A percentile compares a stretch with the other conserved stretches of the same genome.
Evolutionary conservation across 306 rosid species (phyloP).

Genomic region (Potentilla sterilis): DNA sequence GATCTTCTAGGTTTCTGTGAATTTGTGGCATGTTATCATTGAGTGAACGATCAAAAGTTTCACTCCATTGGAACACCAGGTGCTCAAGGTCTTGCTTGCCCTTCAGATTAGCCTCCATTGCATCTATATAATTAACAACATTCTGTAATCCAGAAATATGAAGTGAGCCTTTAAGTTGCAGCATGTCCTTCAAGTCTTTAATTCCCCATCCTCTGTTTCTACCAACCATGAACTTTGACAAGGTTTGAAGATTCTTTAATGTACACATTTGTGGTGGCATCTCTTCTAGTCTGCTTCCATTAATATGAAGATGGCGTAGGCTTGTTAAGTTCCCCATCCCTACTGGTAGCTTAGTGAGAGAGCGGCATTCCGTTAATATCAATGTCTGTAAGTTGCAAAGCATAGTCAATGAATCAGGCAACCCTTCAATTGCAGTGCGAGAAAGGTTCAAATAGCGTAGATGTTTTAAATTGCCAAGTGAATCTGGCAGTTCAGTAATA

Average conservation of each 20-base stretch:
- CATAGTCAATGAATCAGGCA: slow-evolving; percentile 26
- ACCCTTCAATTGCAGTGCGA: slow-evolving; percentile 26
- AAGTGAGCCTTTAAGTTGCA: slow-evolving; percentile 30
- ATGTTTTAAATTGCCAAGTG: slow-evolving; percentile 29
- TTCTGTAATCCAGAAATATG: slow-evolving; percentile 29
- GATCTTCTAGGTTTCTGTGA: slow-evolving; percentile 12
- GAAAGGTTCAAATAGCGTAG: slow-evolving; percentile 34
- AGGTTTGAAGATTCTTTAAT: slow-evolving; percentile 31
- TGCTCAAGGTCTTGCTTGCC: slow-evolving; percentile 26
- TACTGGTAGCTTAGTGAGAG: slow-evolving; percentile 28
- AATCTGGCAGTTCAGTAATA: slow-evolving; percentile 28
- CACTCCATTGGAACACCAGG: slow-evolving; percentile 30
- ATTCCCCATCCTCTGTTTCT: slow-evolving; percentile 23
- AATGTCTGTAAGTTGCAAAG: slow-evolving; percentile 38
- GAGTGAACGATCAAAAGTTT: neutral
- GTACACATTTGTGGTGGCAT: slow-evolving; percentile 32
- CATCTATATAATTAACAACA: slow-evolving; percentile 28
- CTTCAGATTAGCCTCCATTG: slow-evolving; percentile 36
- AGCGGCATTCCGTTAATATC: slow-evolving; percentile 23
- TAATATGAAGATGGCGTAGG: slow-evolving; percentile 22
- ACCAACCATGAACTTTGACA: slow-evolving; percentile 29
- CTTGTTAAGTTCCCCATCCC: slow-evolving; percentile 26
- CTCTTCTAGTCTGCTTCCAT: slow-evolving; percentile 30
- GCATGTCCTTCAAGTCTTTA: slow-evolving; percentile 21
- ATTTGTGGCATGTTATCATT: neutral